These are phyloP conservation scores for Phytophthora sp. DNA, from an alignment of 352 stramenopile genomes.

Conservation along the genomic window DNA sequence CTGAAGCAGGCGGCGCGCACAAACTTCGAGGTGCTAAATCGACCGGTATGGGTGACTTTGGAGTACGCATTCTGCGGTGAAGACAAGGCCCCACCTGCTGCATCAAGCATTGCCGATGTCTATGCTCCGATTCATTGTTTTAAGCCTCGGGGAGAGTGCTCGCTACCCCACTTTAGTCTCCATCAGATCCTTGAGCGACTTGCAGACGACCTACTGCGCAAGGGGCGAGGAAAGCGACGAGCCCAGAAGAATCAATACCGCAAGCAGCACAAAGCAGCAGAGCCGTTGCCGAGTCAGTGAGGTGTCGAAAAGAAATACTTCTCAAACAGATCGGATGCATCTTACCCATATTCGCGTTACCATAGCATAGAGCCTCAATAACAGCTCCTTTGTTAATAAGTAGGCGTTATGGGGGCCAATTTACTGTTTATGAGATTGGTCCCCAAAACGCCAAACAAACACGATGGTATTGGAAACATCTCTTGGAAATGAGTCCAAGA, in stretches of 20 bases:
- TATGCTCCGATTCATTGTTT: slow-evolving; percentile 39
- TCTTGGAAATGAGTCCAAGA: too few relatives aligned
- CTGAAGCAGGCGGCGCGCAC: slow-evolving; percentile 24
- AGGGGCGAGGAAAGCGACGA: slow-evolving; percentile 32
- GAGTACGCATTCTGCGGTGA: slow-evolving; percentile 54
- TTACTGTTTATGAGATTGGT: too few relatives aligned
- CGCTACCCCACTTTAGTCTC: slow-evolving; percentile 52
- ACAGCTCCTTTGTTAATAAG: too few relatives aligned
- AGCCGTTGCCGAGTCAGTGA: background rate
- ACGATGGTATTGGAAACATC: too few relatives aligned
- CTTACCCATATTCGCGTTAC: too few relatives aligned
- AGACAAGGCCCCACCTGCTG: slow-evolving; percentile 10
- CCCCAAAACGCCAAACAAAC: too few relatives aligned
- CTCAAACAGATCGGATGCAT: too few relatives aligned
- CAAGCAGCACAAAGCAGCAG: slow-evolving; percentile 7
- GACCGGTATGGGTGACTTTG: slow-evolving; percentile 23
- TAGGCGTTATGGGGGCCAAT: too few relatives aligned
- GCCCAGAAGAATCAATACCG: slow-evolving; percentile 28
- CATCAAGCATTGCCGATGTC: slow-evolving; percentile 19
- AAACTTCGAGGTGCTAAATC: slow-evolving; percentile 17
- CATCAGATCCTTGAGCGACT: slow-evolving; percentile 63
- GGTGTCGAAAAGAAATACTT: too few relatives aligned
- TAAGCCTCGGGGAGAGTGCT: slow-evolving; percentile 42
- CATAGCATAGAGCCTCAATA: too few relatives aligned
- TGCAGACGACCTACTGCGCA: slow-evolving; percentile 45